Evolutionary conservation across 2,329 filamentous ascomycete species (phyloP).

Genomic region (Rhinocladiella similis): DNA sequence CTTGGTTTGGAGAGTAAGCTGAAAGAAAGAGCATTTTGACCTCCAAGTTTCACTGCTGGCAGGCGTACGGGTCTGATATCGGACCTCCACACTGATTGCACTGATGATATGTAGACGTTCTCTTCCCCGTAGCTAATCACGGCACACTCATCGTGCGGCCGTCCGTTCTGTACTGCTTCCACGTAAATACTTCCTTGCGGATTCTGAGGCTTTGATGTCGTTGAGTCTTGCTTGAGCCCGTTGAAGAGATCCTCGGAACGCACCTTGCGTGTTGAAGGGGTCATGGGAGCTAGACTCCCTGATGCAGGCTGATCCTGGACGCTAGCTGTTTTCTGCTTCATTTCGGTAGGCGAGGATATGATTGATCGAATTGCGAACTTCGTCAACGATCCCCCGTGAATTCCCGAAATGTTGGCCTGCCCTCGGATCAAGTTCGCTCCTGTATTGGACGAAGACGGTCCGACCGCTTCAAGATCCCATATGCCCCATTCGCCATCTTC

Average conservation of each 20-base stretch:
- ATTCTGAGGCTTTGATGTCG: conserved; percentile 29
- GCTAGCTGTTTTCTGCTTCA: conserved; percentile 18
- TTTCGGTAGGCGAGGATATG: conserved; percentile 10
- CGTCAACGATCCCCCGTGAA: conserved; percentile 42
- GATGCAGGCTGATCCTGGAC: conserved; percentile 11
- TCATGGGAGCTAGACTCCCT: conserved; percentile 44
- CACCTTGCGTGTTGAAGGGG: conserved; percentile 48
- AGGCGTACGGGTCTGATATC: conserved; percentile 18
- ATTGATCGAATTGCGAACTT: conserved; percentile 38
- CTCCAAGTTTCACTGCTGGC: conserved; percentile 14
- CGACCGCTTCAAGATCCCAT: conserved; percentile 50
- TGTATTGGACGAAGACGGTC: conserved; percentile 36
- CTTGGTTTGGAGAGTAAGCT: conserved; percentile 6
- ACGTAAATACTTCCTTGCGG: conserved; percentile 44
- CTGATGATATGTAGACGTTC: conserved; percentile 44
- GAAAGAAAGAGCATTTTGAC: conserved; percentile 13
- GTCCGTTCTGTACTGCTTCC: conserved; percentile 32
- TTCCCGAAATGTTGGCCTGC: conserved; percentile 40
- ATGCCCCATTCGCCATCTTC: conserved; percentile 51
- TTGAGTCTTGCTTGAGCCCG: conserved; percentile 31
- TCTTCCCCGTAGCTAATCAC: conserved; percentile 44
- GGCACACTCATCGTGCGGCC: conserved; percentile 41
- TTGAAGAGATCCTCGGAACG: conserved; percentile 45
- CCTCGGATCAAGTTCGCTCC: conserved; percentile 40
- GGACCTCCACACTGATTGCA: conserved; percentile 46